Base-by-base conservation (phyloP, 2,329 filamentous ascomycete species). In the Scytalidium sp. region DNA sequence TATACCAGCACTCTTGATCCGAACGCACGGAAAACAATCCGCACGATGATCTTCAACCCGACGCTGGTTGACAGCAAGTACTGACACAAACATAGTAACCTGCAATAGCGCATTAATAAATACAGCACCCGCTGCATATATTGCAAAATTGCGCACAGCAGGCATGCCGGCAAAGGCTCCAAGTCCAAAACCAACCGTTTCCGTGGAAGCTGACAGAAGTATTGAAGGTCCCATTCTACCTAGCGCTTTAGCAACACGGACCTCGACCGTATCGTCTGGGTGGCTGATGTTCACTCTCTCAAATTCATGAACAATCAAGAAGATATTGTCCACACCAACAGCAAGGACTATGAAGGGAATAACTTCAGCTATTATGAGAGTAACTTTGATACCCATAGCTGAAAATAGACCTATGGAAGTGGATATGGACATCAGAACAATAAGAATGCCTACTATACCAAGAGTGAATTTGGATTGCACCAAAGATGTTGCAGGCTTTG, bases 291-390 rank as follows among this genome's bases (percentile, higher is more conserved):
- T 99, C 65, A 97, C 88, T 23, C 94, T 82, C 66, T 99, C 94
- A 52, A 99, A 96, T 69, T 99, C 94, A 69, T 99, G 94, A 1
- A 99, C 94, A 51, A 99, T 96, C 49, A 99, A 75, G 72, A 99
- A 99, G 61, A 99, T 97, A 64, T 99, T 99, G 77, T 99, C 94
- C 2, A 99, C 95, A 42, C 94, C 94, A 22, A 99, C 92, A 11
- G 94, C 94, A 19, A 99, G 75, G 9, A 99, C 93, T 56, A 99
- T 85, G 69, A 99, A 99, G 0, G 94, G 94, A 56, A 99, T 99
- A 53, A 99, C 94, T 65, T 99, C 94, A 3, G 95, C 93, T 53
- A 99, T 99, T 63, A 99, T 99, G 57, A 99, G 75, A 0, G 94
- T 99, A 13, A 93, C 94, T 70, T 96, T 97, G 62, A 99, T 82